Evolutionary conservation across 2,329 filamentous ascomycete species (phyloP), one percentile per base, ranked within the genome.

Genomic region (Aspergillus tubingensis): DNA sequence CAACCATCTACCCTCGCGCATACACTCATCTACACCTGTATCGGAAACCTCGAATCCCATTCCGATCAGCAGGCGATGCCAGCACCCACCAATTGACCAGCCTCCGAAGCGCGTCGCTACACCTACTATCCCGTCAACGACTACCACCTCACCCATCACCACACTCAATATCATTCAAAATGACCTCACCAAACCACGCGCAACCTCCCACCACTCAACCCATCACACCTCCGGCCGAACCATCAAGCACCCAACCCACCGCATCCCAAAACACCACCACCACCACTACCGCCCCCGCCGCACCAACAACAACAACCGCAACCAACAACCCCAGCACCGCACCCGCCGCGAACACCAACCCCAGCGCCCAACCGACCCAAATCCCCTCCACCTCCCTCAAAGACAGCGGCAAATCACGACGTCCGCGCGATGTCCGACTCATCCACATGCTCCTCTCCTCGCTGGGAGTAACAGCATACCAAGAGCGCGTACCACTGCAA

Each of bases 401-500:
- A 71, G 81, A 83, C 64, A 74, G 72, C 58, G 80, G 80, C 11
- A 80, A 78, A 60, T 77, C 79, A 19, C 77, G 77, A 56, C 74
- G 80, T 17, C 81, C 81, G 23, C 79, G 81, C 64, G 81, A 83
- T 66, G 79, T 81, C 47, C 80, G 81, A 21, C 72, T 82, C 54
- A 78, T 83, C 50, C 81, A 83, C 64, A 80, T 82, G 71, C 74
- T 83, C 44, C 79, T 83, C 51, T 77, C 79, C 56, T 79, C 79
- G 1, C 75, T 80, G 23, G 81, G 81, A 39, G 79, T 83, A 48
- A 79, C 74, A 15, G 75, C 80, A 13, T 83, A 83, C 68, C 81
- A 83, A 71, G 81, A 83, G 65, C 79, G 81, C n/a, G 80, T 83
- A 0, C 81, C 81, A 1, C 73, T 83, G 3, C 81, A 83, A 65